A percentile compares a stretch with the other conserved stretches of the same genome.
phyloP scores from a whole-genome alignment of 106 monocot species.

The Dioscorea alata region DNA sequence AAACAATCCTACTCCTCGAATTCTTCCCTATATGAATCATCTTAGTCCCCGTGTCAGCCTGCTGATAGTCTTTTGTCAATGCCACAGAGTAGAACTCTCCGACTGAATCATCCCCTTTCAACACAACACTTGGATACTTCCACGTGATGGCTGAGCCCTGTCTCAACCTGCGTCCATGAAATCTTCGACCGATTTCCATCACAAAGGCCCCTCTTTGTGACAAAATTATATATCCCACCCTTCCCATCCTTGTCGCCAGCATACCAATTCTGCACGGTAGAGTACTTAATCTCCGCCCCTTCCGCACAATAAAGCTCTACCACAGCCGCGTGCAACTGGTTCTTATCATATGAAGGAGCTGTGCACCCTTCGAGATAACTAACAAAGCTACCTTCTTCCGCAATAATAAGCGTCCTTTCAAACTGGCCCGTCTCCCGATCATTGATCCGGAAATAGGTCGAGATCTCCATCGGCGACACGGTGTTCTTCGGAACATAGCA shows the following conservation, averaged over 20 bases:
- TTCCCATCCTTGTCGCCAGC: conserved; percentile 76
- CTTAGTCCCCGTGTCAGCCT: conserved; percentile 95
- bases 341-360: conserved; percentile 74
- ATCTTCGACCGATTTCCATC: conserved; percentile 74
- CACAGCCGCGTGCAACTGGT: conserved; percentile 94
- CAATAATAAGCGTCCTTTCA: conserved; percentile 82
- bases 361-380: conserved; percentile 97
- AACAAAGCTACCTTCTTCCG: conserved; percentile 78
- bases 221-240: conserved; percentile 95
- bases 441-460: conserved; percentile 90
- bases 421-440: conserved; percentile 89
- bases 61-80: conserved; percentile 86
- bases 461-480: conserved; percentile 89
- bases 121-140: conserved; percentile 95
- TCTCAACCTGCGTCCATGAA: conserved; percentile 98
- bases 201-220: conserved; percentile 87
- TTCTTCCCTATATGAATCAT: conserved; percentile 94
- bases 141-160: conserved; percentile 95
- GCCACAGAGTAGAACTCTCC: conserved; percentile 98
- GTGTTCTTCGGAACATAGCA: conserved; percentile 93
- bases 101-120: conserved; percentile 65
- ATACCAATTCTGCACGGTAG: conserved; percentile 98
- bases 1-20: conserved; percentile 79
- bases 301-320: conserved; percentile 84
- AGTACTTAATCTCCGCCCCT: conserved; percentile 89